Conservation (phyloP, 2,329 filamentous ascomycete species). For the Xylaria digitata region DNA sequence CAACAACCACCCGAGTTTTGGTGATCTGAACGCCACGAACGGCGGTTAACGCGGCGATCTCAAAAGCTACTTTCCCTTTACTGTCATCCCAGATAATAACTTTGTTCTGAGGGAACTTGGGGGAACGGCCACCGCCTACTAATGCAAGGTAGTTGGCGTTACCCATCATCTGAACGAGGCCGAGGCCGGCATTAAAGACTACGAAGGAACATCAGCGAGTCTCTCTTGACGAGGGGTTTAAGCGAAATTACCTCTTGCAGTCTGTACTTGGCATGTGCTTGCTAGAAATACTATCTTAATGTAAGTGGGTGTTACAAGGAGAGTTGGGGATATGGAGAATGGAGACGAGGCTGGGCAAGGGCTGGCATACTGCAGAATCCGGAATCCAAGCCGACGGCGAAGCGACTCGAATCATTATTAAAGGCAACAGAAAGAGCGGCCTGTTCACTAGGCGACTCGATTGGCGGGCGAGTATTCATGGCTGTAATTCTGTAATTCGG, state of each 20-base stretch:
- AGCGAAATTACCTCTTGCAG: conserved; percentile 56
- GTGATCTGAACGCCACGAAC: conserved; percentile 84
- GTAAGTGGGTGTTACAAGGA: conserved; percentile 45
- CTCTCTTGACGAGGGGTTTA: background rate
- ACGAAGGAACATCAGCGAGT: conserved; percentile 13
- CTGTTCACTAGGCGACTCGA: conserved; percentile 80
- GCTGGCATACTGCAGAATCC: conserved; percentile 80
- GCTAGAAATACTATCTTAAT: conserved; percentile 73
- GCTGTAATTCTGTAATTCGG: conserved; percentile 47
- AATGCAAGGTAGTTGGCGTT: conserved; percentile 88
- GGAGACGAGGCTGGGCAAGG: conserved; percentile 3
- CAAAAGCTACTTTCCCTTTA: conserved; percentile 75
- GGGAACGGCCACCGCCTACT: conserved; percentile 86
- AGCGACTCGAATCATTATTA: conserved; percentile 86
- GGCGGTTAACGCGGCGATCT: conserved; percentile 84
- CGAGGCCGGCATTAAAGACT: conserved; percentile 81
- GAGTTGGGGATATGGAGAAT: conserved; percentile 6
- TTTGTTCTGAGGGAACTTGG: conserved; percentile 90
- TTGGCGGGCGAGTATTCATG: conserved; percentile 91
- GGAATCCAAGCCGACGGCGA: conserved; percentile 85
- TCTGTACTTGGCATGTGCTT: conserved; percentile 76
- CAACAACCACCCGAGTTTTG: conserved; percentile 80
- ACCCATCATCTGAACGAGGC: conserved; percentile 86
- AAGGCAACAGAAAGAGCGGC: conserved; percentile 86
- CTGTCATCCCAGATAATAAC: conserved; percentile 94